These are phyloP conservation scores for Halocafeteria seosinensis DNA, from an alignment of 108 stramenopile genomes.

Conservation along the genomic window DNA sequence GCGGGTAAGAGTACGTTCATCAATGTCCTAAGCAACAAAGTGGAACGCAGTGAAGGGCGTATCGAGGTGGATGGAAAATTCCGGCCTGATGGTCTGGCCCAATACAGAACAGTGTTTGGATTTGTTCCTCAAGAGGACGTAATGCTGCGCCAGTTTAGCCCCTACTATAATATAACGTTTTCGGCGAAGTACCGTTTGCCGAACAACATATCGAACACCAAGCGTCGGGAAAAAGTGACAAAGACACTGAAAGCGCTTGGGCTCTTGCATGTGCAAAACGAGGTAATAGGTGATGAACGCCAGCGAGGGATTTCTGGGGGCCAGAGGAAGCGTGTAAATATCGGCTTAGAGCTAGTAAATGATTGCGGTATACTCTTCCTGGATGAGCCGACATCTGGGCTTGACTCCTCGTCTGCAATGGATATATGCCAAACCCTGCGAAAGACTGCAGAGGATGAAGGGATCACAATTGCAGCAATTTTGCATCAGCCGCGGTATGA, in stretches of 20 bases:
- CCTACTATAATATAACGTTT: slow-evolving; percentile 16
- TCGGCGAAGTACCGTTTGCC: slow-evolving; percentile 15
- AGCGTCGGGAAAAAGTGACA: neutral
- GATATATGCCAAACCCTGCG: slow-evolving; percentile 49
- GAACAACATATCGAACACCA: neutral
- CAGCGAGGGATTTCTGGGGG: slow-evolving; percentile 16
- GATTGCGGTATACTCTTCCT: slow-evolving; percentile 16
- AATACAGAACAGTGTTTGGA: neutral
- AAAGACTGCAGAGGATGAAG: slow-evolving; percentile 28
- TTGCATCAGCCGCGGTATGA: slow-evolving; percentile 69
- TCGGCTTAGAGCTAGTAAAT: slow-evolving; percentile 22
- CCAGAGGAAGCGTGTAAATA: slow-evolving; percentile 22
- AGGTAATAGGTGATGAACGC: neutral
- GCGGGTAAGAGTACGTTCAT: neutral
- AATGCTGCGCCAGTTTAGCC: slow-evolving; percentile 19
- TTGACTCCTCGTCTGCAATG: slow-evolving; percentile 59
- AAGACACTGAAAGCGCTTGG: neutral
- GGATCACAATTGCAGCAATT: slow-evolving; percentile 56
- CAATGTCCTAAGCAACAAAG: neutral
- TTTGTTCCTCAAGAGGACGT: slow-evolving; percentile 37
- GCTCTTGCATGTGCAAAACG: neutral
- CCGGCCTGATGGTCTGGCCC: neutral
- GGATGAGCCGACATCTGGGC: slow-evolving; percentile 38
- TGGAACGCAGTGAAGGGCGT: neutral
- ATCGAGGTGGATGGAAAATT: neutral